Percentiles rank a stretch among this genome's conserved stretches.
Evolutionary conservation across 1,284 basidiomycete genomes (phyloP).

Genomic region (Cryptococcus neoformans): DNA sequence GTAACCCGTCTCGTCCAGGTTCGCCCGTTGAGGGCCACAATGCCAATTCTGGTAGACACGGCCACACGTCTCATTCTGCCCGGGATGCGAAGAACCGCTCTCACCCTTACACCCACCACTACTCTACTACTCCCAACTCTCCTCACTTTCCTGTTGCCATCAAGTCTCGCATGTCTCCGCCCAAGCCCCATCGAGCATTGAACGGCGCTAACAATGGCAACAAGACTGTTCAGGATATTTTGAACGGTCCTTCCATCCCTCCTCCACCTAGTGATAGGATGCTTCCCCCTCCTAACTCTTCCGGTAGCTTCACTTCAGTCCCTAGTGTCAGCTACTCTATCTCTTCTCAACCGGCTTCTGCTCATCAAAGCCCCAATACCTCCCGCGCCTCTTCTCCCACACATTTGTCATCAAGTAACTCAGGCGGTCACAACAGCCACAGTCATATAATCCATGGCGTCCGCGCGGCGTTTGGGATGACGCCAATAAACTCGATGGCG

Average conservation of each 20-base stretch:
- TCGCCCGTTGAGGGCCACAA: slow-evolving; percentile 45
- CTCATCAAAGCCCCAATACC: slow-evolving; percentile 40
- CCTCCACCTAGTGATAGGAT: slow-evolving; percentile 43
- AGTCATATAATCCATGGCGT: slow-evolving; percentile 58
- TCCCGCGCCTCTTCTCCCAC: slow-evolving; percentile 43
- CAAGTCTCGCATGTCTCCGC: slow-evolving; percentile 41
- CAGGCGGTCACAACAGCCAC: slow-evolving; percentile 12
- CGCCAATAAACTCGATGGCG: slow-evolving; percentile 57
- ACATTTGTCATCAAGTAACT: slow-evolving; percentile 10
- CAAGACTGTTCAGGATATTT: slow-evolving; percentile 47
- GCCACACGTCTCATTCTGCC: slow-evolving; percentile 42
- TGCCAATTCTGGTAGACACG: slow-evolving; percentile 48
- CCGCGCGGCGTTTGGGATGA: slow-evolving; percentile 82
- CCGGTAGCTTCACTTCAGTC: slow-evolving; percentile 26
- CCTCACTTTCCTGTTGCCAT: slow-evolving; percentile 28
- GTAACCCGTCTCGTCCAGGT: slow-evolving; percentile 35
- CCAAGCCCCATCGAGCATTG: slow-evolving; percentile 27
- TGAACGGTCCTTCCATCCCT: slow-evolving; percentile 45
- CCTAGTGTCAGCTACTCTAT: slow-evolving; percentile 32
- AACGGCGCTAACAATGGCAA: slow-evolving; percentile 5
- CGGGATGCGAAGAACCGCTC: slow-evolving; percentile 46
- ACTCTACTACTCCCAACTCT: slow-evolving; percentile 38
- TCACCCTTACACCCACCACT: slow-evolving; percentile 40
- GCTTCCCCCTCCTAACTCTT: slow-evolving; percentile 41
- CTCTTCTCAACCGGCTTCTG: slow-evolving; percentile 35